phyloP scores from a whole-genome alignment of 805 yeast species.

The Nakazawaea molendinolei region DNA sequence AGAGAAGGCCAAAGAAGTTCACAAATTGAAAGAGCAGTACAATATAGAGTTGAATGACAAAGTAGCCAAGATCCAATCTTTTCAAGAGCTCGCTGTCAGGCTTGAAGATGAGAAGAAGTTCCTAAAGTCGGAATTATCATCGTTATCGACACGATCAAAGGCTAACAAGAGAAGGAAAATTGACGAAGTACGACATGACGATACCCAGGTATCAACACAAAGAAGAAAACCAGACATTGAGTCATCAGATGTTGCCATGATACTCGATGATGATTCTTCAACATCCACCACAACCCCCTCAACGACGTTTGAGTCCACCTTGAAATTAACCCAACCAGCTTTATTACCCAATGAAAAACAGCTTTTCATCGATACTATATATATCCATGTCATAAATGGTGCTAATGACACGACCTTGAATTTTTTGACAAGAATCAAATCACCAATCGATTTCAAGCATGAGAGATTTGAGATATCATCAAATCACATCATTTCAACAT shows the following conservation, averaged over 20 bases:
- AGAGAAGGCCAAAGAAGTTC: conserved; percentile 29
- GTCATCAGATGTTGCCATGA: no score
- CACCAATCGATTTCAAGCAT: conserved; percentile 21
- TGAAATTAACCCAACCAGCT: no score
- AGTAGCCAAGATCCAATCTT: conserved; percentile 17
- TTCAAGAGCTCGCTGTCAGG: conserved; percentile 30
- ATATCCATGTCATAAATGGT: conserved; percentile 31
- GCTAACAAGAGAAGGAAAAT: conserved; percentile 20
- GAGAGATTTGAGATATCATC: conserved; percentile 21
- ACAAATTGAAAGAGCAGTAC: conserved; percentile 27
- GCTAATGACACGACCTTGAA: conserved; percentile 24
- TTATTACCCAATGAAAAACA: conserved; percentile 31
- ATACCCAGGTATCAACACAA: no score
- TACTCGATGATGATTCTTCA: no score
- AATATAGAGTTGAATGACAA: conserved; percentile 17
- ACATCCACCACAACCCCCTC: no score
- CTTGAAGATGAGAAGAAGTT: conserved; percentile 53
- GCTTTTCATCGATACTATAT: conserved; percentile 29
- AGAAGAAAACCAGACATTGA: no score
- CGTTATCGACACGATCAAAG: conserved; percentile 18
- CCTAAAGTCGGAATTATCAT: conserved; percentile 40
- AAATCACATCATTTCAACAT: conserved; percentile 22
- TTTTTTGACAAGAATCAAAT: conserved; percentile 26
- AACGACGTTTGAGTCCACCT: no score
- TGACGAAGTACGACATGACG: conserved; percentile 13